Base-by-base conservation (phyloP, 495 filamentous ascomycete genomes). In the Hyphodiscus hymeniophilus region DNA sequence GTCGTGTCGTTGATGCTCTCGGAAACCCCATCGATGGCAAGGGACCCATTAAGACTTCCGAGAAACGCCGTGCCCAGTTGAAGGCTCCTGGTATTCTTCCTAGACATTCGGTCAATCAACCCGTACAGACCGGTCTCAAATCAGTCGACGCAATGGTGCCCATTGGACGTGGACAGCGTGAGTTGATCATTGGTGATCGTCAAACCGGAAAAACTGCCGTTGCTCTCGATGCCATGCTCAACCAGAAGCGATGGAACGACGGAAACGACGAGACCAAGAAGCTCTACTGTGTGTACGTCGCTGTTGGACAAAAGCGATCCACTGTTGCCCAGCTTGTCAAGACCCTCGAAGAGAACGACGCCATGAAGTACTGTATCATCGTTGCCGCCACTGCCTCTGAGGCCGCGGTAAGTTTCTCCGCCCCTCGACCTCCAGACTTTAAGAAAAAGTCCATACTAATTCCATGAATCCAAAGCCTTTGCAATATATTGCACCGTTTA, bases 131-230 rank as follows among this genome's bases (percentile, higher is more conserved):
- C 66, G 92, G 92, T 72, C 81, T 98, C 57, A 98, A 97, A 79
- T 94, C 90, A 67, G 80, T 98, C 78, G 92, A 98, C 70, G 89
- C 92, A 66, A 98, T 98, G 92, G 92, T 98, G 52, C 92, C 92
- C 62, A 97, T 98, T 63, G 92, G 92, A 67, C 92, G 92, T 89
- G 92, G 92, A 62, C 92, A 98, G 77, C 92, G 92, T 87, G 92
- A 98, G 76, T 79, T 98, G 76, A 97, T 98, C 72, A 98, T 98
- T 75, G 92, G 92, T 73, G 92, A 98, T 71, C 94, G 92, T 85
- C 92, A 98, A 74, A 98, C 92, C 59, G 92, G 92, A 73, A 98
- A 98, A 85, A 98, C 92, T 66, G 92, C 92, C 64, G 92, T 98
- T 68, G 92, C 89, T 65, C 88, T 98, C 39, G 92, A 98, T 62